Conservation (phyloP, 73 alveolate genomes). For the Tetrahymena elliotti region DNA sequence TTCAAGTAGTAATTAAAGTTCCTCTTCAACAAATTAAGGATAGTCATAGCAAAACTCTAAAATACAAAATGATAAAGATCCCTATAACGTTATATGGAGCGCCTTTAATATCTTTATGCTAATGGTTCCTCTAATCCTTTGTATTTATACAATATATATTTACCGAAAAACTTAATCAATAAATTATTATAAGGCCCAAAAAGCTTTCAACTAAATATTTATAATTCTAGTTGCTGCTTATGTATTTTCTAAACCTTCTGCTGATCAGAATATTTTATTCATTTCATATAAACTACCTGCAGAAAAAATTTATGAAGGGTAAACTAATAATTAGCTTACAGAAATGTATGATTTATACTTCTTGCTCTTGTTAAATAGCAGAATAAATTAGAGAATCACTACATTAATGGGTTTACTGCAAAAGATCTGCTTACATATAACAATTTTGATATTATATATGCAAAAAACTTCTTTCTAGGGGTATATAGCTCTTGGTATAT, state of each 20-base stretch:
- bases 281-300: background rate
- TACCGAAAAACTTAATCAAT: background rate
- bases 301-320: background rate
- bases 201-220: background rate
- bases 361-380: background rate
- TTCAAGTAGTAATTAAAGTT: background rate
- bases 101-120: background rate
- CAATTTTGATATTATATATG: background rate
- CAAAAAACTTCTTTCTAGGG: background rate
- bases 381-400: background rate
- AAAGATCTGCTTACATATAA: background rate
- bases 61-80: background rate
- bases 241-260: background rate
- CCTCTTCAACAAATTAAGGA: background rate
- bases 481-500: background rate
- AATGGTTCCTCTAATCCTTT: background rate
- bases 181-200: background rate
- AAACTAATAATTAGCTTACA: background rate
- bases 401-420: background rate
- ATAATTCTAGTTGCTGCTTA: background rate
- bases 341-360: background rate
- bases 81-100: background rate
- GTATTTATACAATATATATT: background rate
- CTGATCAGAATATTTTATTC: background rate
- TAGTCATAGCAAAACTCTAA: background rate